These are phyloP conservation scores for Aeminium ludgeri DNA, from an alignment of 495 filamentous ascomycete species.

Conservation along the genomic window DNA sequence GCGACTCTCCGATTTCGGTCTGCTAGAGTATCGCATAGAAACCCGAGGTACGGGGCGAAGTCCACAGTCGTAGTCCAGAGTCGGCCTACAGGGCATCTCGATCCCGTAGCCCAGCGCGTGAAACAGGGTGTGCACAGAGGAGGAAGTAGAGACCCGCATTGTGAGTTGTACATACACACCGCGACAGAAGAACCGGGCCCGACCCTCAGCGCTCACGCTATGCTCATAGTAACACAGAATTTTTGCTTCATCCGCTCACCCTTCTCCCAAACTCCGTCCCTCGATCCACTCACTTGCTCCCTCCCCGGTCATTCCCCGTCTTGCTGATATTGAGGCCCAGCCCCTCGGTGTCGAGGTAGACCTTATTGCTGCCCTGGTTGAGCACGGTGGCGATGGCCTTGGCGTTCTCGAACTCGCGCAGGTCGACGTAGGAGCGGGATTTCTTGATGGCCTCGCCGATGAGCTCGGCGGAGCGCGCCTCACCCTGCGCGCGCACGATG, in stretches of 20 bases:
- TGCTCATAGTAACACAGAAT: background rate
- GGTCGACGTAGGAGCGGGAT: slow-evolving; percentile 86
- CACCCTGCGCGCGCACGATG: slow-evolving; percentile 96
- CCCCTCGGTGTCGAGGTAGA: slow-evolving; percentile 78
- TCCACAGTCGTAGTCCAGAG: background rate
- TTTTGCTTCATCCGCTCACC: background rate
- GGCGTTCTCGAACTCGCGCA: slow-evolving; percentile 94
- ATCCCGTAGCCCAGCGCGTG: background rate
- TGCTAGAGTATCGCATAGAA: too few relatives aligned
- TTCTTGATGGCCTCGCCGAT: slow-evolving; percentile 99
- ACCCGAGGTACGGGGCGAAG: too few relatives aligned
- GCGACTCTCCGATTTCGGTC: too few relatives aligned
- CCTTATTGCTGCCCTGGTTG: slow-evolving; percentile 81
- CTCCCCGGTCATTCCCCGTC: slow-evolving; percentile 19
- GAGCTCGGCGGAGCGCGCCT: slow-evolving; percentile 91
- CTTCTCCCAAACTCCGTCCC: background rate
- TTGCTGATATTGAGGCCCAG: slow-evolving; percentile 79
- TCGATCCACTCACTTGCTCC: background rate
- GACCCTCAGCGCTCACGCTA: background rate
- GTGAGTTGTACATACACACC: background rate
- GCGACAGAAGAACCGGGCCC: background rate
- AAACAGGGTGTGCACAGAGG: background rate
- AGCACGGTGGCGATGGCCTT: slow-evolving; percentile 66
- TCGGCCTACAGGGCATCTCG: background rate
- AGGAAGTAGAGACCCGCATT: background rate